Percentiles rank a stretch among this genome's conserved stretches.
Conservation (phyloP, 805 yeast species). For the Monosporozyma servazzii region DNA sequence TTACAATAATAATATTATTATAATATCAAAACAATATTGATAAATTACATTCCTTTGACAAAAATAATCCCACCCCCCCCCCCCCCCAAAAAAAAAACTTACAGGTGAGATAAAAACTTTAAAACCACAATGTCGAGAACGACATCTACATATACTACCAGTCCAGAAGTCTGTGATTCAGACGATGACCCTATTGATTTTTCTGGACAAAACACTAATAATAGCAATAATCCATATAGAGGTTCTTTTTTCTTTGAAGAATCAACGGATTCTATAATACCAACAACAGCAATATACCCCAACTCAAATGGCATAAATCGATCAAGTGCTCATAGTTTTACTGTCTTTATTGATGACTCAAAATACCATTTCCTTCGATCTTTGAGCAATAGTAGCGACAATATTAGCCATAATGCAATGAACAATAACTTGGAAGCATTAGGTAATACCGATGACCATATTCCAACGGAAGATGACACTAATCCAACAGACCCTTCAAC, state of each 20-base stretch:
- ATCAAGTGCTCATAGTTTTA: neutral
- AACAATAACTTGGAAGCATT: neutral
- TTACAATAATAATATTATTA: neutral
- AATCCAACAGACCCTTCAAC: neutral
- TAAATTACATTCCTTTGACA: neutral
- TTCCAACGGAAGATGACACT: neutral
- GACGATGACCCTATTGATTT: neutral
- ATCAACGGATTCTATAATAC: neutral
- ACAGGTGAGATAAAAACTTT: too few species aligned
- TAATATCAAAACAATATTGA: neutral
- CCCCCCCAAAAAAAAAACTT: too few species aligned
- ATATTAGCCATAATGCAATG: neutral
- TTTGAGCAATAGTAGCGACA: neutral
- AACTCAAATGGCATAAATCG: neutral
- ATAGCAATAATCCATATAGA: neutral
- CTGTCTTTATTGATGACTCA: slow-evolving; percentile 3
- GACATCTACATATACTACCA: neutral
- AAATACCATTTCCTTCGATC: neutral
- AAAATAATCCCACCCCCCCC: neutral
- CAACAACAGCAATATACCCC: neutral
- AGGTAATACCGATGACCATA: neutral
- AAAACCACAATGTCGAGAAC: neutral
- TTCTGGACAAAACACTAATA: neutral
- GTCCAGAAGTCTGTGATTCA: neutral
- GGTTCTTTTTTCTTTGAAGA: neutral